Evolutionary conservation across 495 filamentous ascomycete genomes (phyloP).

Genomic region (Xylaria longipes): DNA sequence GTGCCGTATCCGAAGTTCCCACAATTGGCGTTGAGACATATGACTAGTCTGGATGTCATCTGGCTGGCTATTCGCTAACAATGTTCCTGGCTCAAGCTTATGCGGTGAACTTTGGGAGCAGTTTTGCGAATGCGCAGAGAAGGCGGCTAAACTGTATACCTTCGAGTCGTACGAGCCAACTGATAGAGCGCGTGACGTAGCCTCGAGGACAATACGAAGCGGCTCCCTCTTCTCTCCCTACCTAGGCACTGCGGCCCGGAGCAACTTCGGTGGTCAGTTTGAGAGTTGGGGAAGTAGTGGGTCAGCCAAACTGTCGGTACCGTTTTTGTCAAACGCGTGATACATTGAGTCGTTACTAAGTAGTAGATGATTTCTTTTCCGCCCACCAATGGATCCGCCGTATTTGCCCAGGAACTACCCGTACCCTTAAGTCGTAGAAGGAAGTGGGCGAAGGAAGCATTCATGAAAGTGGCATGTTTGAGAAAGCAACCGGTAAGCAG

Average conservation of each 20-base stretch:
- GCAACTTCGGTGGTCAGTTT: conserved; percentile 9
- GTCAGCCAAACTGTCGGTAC: conserved; percentile 27
- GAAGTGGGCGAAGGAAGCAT: conserved; percentile 13
- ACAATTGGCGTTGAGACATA: conserved; percentile 8
- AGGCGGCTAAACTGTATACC: not conserved
- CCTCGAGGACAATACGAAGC: conserved; percentile 14
- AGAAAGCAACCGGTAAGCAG: conserved; percentile 25
- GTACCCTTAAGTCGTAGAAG: conserved; percentile 18
- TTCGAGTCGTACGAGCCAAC: conserved; percentile 9
- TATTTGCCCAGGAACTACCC: conserved; percentile 10
- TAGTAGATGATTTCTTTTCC: not conserved
- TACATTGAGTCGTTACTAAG: conserved; percentile 2
- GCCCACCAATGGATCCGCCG: conserved; percentile 11
- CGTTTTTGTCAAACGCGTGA: conserved; percentile 14
- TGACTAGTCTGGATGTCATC: conserved; percentile 5
- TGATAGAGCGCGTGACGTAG: conserved; percentile 17
- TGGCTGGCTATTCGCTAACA: not conserved
- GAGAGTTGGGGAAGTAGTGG: not conserved
- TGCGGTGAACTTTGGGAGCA: conserved; percentile 5
- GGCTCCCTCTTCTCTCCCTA: not conserved
- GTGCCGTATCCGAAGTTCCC: conserved; percentile 19
- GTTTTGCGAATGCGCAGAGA: not conserved
- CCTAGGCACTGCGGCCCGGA: not conserved
- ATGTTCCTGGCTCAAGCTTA: conserved; percentile 12
- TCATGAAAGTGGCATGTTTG: conserved; percentile 11